A percentile compares a stretch with the other conserved stretches of the same genome.
These are phyloP conservation scores for Veloporphyrellus conicus DNA, from an alignment of 1,284 basidiomycete genomes.

Conservation along the genomic window DNA sequence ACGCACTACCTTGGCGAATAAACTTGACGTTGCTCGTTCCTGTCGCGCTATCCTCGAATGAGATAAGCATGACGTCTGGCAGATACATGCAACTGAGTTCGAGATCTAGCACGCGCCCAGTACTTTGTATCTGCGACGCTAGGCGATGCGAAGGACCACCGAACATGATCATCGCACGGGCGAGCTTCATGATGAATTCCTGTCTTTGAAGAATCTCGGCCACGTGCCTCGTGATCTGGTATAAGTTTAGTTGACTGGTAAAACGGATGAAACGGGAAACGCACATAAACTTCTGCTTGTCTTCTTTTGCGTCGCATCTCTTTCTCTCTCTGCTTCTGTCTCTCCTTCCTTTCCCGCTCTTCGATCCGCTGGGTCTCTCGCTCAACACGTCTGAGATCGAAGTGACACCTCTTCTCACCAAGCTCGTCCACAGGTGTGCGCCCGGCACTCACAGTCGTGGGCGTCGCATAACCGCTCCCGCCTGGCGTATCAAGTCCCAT, in stretches of 20 bases:
- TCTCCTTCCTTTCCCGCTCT: conserved; percentile 26
- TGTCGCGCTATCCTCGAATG: conserved; percentile 79
- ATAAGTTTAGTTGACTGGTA: not conserved
- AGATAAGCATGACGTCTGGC: conserved; percentile 78
- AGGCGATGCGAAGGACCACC: conserved; percentile 87
- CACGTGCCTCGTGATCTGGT: conserved; percentile 83
- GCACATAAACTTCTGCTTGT: conserved; percentile 73
- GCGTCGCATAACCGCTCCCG: conserved; percentile 18
- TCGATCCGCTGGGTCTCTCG: conserved; percentile 14
- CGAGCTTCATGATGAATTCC: conserved; percentile 86
- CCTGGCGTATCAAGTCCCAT: conserved; percentile 9
- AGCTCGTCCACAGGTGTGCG: conserved; percentile 23
- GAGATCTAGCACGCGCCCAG: conserved; percentile 81
- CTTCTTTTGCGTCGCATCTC: conserved; percentile 62
- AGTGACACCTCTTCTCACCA: conserved; percentile 26
- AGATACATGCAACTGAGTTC: conserved; percentile 83
- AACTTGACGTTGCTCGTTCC: conserved; percentile 86
- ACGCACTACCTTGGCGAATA: conserved; percentile 69
- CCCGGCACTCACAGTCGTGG: conserved; percentile 15
- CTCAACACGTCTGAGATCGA: conserved; percentile 19
- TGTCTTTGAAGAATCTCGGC: conserved; percentile 83
- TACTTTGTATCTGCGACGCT: conserved; percentile 82
- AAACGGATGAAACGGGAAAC: conserved; percentile 27
- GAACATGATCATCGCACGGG: conserved; percentile 92
- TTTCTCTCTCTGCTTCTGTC: conserved; percentile 37